A percentile compares a stretch with the other conserved stretches of the same genome.
Conservation (phyloP, 768 basidiomycete species). For the Collybiopsis confluens region DNA sequence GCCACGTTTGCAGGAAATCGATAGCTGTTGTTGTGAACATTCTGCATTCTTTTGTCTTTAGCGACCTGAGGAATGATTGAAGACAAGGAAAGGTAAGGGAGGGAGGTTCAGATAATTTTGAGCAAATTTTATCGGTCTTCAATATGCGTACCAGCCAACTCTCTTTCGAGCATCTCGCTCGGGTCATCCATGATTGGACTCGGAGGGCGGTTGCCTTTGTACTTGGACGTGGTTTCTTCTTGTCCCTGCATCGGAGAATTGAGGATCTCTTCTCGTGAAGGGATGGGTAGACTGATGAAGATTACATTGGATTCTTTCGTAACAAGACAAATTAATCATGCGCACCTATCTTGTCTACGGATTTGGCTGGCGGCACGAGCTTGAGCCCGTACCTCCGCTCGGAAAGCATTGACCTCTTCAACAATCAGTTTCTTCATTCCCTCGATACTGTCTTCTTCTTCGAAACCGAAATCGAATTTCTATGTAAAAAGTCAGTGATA, state of each 20-base stretch:
- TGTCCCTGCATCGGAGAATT: conserved; percentile 71
- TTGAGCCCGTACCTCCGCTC: conserved; percentile 85
- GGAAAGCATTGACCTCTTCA: conserved; percentile 86
- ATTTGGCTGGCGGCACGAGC: conserved; percentile 69
- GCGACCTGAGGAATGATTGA: not conserved
- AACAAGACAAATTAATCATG: not conserved
- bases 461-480: conserved; percentile 96
- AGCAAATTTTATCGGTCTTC: conserved; percentile 16
- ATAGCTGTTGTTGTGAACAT: not conserved
- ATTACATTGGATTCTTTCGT: not conserved
- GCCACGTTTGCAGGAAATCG: too few species aligned
- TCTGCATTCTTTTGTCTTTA: not conserved
- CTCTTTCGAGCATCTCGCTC: conserved; percentile 79
- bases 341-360: conserved; percentile 71
- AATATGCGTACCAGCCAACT: conserved; percentile 72
- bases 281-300: conserved; percentile 63
- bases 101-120: conserved; percentile 2
- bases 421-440: conserved; percentile 97
- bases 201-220: conserved; percentile 45
- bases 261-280: conserved; percentile 76
- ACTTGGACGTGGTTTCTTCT: conserved; percentile 69
- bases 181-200: conserved; percentile 83
- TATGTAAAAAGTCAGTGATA: conserved; percentile 21
- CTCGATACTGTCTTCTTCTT: conserved; percentile 93
- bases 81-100: not conserved